These are phyloP conservation scores for Turnera subulata DNA, from an alignment of 345 rosid species.

Conservation along the genomic window DNA sequence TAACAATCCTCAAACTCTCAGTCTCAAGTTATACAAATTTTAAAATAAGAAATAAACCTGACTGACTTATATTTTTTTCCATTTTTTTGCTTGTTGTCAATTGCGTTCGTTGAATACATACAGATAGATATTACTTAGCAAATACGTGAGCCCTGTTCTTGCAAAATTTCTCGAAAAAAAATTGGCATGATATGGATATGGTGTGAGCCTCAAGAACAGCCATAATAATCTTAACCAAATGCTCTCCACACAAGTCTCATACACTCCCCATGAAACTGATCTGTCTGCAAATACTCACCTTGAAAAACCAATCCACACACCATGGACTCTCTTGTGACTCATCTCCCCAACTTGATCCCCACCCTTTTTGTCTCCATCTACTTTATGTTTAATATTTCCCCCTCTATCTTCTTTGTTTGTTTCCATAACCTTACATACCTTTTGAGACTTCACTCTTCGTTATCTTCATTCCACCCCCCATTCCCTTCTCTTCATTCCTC, in stretches of 20 bases:
- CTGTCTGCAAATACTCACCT: conserved; percentile 10
- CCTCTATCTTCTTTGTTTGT: not conserved
- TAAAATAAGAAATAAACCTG: too few species aligned
- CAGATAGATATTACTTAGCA: too few species aligned
- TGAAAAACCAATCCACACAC: conserved; percentile 17
- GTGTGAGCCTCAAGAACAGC: not conserved
- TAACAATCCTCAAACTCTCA: too few species aligned
- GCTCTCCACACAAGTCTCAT: conserved; percentile 12
- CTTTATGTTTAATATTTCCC: conserved; percentile 5
- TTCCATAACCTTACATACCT: not conserved
- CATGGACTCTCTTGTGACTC: conserved; percentile 5
- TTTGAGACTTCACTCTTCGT: not conserved
- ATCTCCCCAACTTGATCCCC: not conserved
- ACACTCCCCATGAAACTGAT: conserved; percentile 5
- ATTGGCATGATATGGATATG: too few species aligned
- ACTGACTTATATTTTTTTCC: too few species aligned
- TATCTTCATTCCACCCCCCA: conserved; percentile 2
- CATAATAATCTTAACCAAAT: not conserved
- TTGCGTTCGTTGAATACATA: too few species aligned
- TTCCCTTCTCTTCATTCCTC: not conserved
- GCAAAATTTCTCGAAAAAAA: too few species aligned
- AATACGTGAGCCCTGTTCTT: too few species aligned
- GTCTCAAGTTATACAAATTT: too few species aligned
- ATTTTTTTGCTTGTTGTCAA: too few species aligned
- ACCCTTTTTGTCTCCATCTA: conserved; percentile 8